Evolutionary conservation across 495 filamentous ascomycete genomes (phyloP), one percentile per base, ranked within the genome.

Genomic region (Trypethelium eluteriae): DNA sequence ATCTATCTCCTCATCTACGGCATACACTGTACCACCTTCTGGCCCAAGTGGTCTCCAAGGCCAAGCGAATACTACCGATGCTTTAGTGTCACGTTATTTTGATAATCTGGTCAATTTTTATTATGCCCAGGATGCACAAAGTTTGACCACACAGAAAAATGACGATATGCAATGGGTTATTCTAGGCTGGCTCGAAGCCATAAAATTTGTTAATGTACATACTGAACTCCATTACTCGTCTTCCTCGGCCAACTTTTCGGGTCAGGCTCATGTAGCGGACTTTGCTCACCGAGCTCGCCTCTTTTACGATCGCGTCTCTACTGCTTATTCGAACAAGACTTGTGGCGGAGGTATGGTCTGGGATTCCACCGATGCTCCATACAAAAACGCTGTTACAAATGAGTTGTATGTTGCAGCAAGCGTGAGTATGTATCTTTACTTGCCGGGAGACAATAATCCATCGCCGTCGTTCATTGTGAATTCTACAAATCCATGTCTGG

Each of bases 111-210:
- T 36, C 32, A 59, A 59, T 18, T 59, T 59, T 32, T 59, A 59
- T 36, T 59, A 59, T 59, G 53, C 53, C 36, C 53, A 59, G 36
- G 25, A 59, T 59, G 53, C 53, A 14, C 25, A 59, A 32, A 59
- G 53, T 14, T 36, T 59, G 53, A 35, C 53, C 9, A 59, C 53
- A 10, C 53, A 59, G 32, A 59, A 59, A 18, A 35, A 59, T 2
- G 53, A 59, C 36, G 53, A 59, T 18, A 59, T 59, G 53, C 53
- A 59, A 59, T 59, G 53, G 53, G 53, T 59, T 7, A 32, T 59
- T 35, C 2, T 59, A 32, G 53, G 53, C 32, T 59, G 53, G 53
- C 53, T 59, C 36, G 53, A 59, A 59, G 53, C 53, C 7, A 36
- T 59, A 2, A 59, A 59, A 59, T 59, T 59, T 14, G 32, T 59